Percentiles rank a stretch among this genome's conserved stretches.
phyloP scores from a whole-genome alignment of 1,284 basidiomycete genomes.

The Cutaneotrichosporon dermatis region DNA sequence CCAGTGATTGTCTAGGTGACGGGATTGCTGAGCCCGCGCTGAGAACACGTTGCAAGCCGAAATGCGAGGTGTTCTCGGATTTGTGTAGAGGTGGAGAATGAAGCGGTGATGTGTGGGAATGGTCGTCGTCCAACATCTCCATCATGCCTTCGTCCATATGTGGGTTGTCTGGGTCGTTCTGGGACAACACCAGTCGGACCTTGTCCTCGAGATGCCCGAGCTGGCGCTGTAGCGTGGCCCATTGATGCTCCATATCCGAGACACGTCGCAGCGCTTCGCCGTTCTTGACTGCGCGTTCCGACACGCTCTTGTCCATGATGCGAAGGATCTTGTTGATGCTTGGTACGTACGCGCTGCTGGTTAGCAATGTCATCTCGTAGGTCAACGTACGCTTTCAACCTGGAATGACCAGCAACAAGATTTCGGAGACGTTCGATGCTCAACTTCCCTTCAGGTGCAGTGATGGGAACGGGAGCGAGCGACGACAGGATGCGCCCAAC shows the following conservation, averaged over 20 bases:
- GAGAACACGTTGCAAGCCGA: conserved; percentile 7
- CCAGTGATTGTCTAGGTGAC: not conserved
- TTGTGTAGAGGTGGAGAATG: not conserved
- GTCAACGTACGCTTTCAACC: conserved; percentile 28
- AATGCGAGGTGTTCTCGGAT: not conserved
- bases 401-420: conserved; percentile 28
- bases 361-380: conserved; percentile 50
- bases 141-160: conserved; percentile 11
- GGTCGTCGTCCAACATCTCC: conserved; percentile 27
- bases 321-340: conserved; percentile 87
- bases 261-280: conserved; percentile 78
- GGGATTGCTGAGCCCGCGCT: conserved; percentile 8
- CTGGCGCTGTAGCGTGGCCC: conserved; percentile 27
- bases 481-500: conserved; percentile 28
- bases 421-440: conserved; percentile 27
- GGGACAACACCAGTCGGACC: conserved; percentile 24
- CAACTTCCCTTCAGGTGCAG: conserved; percentile 24
- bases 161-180: conserved; percentile 19
- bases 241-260: conserved; percentile 31
- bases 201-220: conserved; percentile 34
- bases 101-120: not conserved
- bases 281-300: conserved; percentile 85
- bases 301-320: conserved; percentile 86
- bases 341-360: conserved; percentile 66
- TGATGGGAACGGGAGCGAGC: conserved; percentile 21